Base-by-base conservation (phyloP, 2,329 filamentous ascomycete genomes). In the Hypoxylon sp. region DNA sequence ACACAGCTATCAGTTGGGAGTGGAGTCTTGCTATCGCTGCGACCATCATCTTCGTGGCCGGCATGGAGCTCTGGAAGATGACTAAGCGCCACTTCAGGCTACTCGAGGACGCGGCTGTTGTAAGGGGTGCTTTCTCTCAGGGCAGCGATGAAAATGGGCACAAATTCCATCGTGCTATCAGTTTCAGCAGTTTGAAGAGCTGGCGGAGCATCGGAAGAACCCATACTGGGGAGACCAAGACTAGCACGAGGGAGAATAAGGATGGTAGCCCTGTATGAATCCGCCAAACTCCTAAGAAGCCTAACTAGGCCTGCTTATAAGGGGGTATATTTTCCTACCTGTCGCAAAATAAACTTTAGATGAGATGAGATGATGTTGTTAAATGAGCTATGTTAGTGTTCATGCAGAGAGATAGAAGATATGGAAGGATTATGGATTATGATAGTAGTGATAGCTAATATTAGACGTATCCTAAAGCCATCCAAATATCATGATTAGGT, bases 41-140 rank as follows among this genome's bases (percentile, higher is more conserved):
- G 63, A 85, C 89, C 0, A 69, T 90, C 11, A 75, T 92, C 3
- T 94, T 91, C 75, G 85, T 94, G 50, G 77, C 84, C 0, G 89
- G 90, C 25, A 85, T 93, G 43, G 92, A 94, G 82, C 77, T 81
- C 9, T 94, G 91, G 91, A 93, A 94, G 81, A 85, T 85, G 73
- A 78, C 80, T 67, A 94, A 94, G 86, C 83, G 91, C 53, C 73
- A 76, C 48, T 83, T 84, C 72, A 78, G 80, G 60, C 80, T 87
- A 25, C 81, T 89, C 58, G 83, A 87, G 72, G 86, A 87, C 63
- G 79, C 80, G 21, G 80, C 83, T 50, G 84, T 87, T 30, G 80
- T 83, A 56, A 79, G 81, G 38, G 85, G 85, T 36, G 74, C 79
- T 19, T 88, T 86, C 81, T 82, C 81, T 43, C 86, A 88, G 76